These are phyloP conservation scores for Entomortierella chlamydospora DNA, from an alignment of 192 early-diverging fungal species.

Conservation along the genomic window DNA sequence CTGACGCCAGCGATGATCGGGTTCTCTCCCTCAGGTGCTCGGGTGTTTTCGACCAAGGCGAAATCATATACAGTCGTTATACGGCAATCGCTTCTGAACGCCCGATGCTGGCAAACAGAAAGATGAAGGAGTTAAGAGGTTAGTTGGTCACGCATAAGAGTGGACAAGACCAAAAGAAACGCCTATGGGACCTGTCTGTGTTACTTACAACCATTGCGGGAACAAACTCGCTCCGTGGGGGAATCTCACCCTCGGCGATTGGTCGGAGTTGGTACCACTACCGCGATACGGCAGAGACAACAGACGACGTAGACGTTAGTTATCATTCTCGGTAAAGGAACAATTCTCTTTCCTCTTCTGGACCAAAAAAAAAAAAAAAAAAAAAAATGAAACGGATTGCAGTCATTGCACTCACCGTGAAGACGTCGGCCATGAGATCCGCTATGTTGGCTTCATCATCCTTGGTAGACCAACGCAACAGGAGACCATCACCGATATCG, in stretches of 20 bases:
- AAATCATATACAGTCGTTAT: conserved; percentile 13
- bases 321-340: not conserved
- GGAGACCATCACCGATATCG: conserved; percentile 17
- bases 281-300: not conserved
- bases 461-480: conserved; percentile 19
- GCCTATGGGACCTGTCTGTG: not conserved
- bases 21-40: conserved; percentile 8
- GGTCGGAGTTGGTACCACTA: conserved; percentile 4
- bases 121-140: not conserved
- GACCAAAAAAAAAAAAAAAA: too few species aligned
- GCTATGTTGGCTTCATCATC: conserved; percentile 12
- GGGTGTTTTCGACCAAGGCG: conserved; percentile 18
- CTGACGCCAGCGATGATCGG: conserved; percentile 7
- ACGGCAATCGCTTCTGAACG: not conserved
- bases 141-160: not conserved
- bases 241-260: conserved; percentile 8
- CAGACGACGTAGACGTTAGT: not conserved
- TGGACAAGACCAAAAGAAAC: not conserved
- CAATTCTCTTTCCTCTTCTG: too few species aligned
- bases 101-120: conserved; percentile 4
- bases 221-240: conserved; percentile 7
- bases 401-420: conserved; percentile 5
- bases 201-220: conserved; percentile 2
- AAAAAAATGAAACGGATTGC: not conserved
- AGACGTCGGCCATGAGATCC: conserved; percentile 3